Percentiles rank a stretch among this genome's conserved stretches.
Evolutionary conservation across 768 basidiomycete genomes (phyloP).

Genomic region (Daedalea quercina): DNA sequence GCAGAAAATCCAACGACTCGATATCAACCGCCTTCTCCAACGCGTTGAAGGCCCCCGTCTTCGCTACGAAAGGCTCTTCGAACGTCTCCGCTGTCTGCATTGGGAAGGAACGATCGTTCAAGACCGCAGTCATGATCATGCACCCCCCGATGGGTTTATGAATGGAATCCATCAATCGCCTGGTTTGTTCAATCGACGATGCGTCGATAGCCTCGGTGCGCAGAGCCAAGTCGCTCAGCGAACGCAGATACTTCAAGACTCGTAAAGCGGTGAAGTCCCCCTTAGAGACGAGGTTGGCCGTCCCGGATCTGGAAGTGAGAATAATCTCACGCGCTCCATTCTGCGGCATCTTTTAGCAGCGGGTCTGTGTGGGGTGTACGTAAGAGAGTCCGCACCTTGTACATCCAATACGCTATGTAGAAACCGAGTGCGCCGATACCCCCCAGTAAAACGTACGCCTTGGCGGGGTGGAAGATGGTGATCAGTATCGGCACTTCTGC

Average conservation of each 20-base stretch:
- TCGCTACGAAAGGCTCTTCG: conserved; percentile 2
- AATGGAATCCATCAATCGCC: not conserved
- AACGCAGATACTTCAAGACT: conserved; percentile 8
- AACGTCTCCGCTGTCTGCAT: conserved; percentile 11
- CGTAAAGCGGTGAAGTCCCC: conserved; percentile 2
- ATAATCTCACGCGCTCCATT: conserved; percentile 17
- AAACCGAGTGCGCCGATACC: conserved; percentile 33
- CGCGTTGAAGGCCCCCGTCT: conserved; percentile 6
- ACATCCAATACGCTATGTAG: conserved; percentile 35
- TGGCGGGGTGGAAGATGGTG: conserved; percentile 20
- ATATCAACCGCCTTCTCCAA: conserved; percentile 5
- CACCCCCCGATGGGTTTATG: conserved; percentile 13
- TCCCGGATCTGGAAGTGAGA: conserved; percentile 13
- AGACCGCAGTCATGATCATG: conserved; percentile 9
- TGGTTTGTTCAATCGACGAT: not conserved
- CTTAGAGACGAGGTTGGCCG: not conserved
- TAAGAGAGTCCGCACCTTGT: conserved; percentile 23
- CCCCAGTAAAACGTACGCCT: conserved; percentile 33
- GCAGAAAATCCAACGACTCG: conserved; percentile 10
- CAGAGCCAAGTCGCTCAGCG: conserved; percentile 1
- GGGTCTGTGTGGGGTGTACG: not conserved
- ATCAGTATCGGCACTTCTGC: not conserved
- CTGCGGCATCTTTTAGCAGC: conserved; percentile 23
- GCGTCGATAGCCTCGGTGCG: conserved; percentile 6
- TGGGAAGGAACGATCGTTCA: conserved; percentile 10